Evolutionary conservation across 1,139 yeast genomes (phyloP).

Genomic region (Taphrina pruni): DNA sequence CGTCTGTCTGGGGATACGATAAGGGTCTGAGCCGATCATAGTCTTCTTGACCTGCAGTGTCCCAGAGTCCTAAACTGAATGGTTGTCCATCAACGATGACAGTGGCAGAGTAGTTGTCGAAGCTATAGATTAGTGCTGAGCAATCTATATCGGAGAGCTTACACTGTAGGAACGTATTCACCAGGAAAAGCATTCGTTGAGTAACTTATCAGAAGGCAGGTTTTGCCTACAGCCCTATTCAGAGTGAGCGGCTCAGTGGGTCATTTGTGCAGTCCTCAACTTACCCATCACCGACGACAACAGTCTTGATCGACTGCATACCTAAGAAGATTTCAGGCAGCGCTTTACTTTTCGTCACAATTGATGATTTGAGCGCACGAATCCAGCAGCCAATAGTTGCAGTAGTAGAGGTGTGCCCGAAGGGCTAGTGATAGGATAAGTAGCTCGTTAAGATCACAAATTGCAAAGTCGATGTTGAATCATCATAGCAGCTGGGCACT

Average conservation of each 20-base stretch:
- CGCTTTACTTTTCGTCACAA: too few relatives aligned
- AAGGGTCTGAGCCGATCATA: constrained; percentile 89
- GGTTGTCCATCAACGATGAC: constrained; percentile 82
- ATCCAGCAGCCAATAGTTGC: too few relatives aligned
- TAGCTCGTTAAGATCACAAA: too few relatives aligned
- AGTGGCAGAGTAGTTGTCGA: constrained; percentile 82
- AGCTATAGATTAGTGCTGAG: constrained; percentile 20
- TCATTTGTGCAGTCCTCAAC: constrained; percentile 12
- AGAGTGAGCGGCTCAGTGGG: constrained; percentile 1
- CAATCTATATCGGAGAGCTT: constrained; percentile 21
- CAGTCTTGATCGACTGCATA: constrained; percentile 73
- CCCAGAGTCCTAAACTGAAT: constrained; percentile 80
- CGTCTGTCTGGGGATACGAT: constrained; percentile 91
- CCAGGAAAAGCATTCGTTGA: constrained; percentile 94
- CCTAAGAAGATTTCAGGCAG: too few relatives aligned
- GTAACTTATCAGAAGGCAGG: constrained; percentile 84
- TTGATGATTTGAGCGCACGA: too few relatives aligned
- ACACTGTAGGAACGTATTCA: constrained; percentile 91
- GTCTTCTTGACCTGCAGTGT: constrained; percentile 97
- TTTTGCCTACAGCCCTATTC: constrained; percentile 84
- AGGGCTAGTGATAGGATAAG: too few relatives aligned
- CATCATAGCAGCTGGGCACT: too few relatives aligned
- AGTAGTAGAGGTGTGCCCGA: too few relatives aligned
- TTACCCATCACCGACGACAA: constrained; percentile 90
- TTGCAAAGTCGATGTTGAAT: too few relatives aligned